A percentile compares a stretch with the other conserved stretches of the same genome.
These are phyloP conservation scores for Chaetomium sp. DNA, from an alignment of 2,329 filamentous ascomycete species.

Conservation along the genomic window DNA sequence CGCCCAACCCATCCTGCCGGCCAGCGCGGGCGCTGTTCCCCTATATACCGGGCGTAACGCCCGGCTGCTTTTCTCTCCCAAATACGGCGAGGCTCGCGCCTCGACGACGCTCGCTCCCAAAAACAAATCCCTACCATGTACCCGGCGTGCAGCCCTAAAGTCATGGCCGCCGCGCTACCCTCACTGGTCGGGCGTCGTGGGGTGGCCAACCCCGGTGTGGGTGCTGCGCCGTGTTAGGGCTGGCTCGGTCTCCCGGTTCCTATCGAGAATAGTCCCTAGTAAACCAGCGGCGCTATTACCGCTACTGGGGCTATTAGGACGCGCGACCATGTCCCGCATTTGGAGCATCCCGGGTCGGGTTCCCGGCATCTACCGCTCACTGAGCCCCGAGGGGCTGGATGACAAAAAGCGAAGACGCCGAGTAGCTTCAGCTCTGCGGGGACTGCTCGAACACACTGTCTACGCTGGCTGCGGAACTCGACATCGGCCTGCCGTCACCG, in stretches of 20 bases:
- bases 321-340: background rate
- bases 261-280: background rate
- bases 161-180: too few species aligned
- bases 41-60: too few species aligned
- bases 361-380: background rate
- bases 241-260: background rate
- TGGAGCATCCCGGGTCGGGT: background rate
- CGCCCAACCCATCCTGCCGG: too few species aligned
- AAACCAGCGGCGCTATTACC: background rate
- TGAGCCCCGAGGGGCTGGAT: background rate
- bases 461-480: constrained; percentile 5
- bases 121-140: too few species aligned
- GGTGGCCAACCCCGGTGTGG: too few species aligned
- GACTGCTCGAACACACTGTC: constrained; percentile 17
- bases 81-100: too few species aligned
- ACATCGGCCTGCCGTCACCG: constrained; percentile 12
- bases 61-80: too few species aligned
- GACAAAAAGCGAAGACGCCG: background rate
- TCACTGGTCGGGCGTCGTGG: too few species aligned
- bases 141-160: too few species aligned
- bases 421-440: constrained; percentile 14
- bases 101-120: too few species aligned
- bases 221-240: too few species aligned
- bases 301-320: background rate
- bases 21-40: too few species aligned